Evolutionary conservation across 1,139 yeast genomes (phyloP), one percentile per base, ranked within the genome.

Genomic region (Taphrina betulina): DNA sequence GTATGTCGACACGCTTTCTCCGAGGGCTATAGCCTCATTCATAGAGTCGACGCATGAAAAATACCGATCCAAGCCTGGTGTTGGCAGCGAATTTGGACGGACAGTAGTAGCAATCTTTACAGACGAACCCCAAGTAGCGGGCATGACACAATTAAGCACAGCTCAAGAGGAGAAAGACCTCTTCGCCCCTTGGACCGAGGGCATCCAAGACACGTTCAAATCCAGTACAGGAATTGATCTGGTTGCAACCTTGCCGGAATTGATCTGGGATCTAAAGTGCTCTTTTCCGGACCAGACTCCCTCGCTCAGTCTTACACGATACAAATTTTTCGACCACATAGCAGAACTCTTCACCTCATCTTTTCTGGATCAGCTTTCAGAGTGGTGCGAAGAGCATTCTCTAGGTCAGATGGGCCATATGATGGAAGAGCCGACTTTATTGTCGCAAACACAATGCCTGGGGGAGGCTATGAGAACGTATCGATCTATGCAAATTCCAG

Each of bases 371-470:
- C 44, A 34, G 14, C 40, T 50, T 12, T 38, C 54, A 3, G 37
- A 24, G 17, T 50, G 54, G 54, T 50, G 54, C 16, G 54, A 50
- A 26, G 23, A 41, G 12, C 54, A 50, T 19, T 12, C 16, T 4
- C 14, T 50, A 7, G 54, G 34, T 22, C 38, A 38, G 54, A 50
- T 50, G 54, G 54, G 54, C 8, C 54, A 50, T 20, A 50, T 50
- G 54, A 50, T 50, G 54, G 54, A 50, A 38, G 54, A 50, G 22
- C 54, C 54, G 5, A 50, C 54, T 7, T 26, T 50, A 23, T 24
- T 38, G 22, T 46, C 38, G 34, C 54, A 50, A 28, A 50, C 54
- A 23, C 54, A 50, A 14, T 38, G 40, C n/a, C 40, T 50, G 2
- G 54, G 54, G 5, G 44, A 42, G 14, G 44, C 54, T 2, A 50